These are phyloP conservation scores for Rhodotorula sp. DNA, from an alignment of 1,284 basidiomycete genomes.

Conservation along the genomic window DNA sequence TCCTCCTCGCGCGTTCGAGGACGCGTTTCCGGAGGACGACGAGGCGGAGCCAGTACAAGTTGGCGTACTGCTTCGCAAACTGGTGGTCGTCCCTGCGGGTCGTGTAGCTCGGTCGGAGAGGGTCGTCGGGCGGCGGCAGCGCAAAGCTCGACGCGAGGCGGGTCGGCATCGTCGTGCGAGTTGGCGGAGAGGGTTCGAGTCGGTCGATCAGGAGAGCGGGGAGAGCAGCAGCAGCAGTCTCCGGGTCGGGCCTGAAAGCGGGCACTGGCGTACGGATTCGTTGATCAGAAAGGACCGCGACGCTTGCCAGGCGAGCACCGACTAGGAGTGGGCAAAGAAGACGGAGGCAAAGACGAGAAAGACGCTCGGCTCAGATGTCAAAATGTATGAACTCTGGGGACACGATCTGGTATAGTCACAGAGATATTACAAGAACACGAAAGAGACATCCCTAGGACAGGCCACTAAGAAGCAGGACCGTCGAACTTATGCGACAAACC, in stretches of 20 bases:
- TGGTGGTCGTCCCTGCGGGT: constrained; percentile 10
- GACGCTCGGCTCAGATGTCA: no score
- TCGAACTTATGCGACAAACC: constrained; percentile 12
- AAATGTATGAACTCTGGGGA: no score
- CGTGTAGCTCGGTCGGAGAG: constrained; percentile 15
- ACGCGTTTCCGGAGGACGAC: constrained; percentile 64
- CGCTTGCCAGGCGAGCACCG: neutral
- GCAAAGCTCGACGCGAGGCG: constrained; percentile 4
- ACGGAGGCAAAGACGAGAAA: no score
- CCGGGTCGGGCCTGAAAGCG: no score
- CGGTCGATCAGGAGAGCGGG: neutral
- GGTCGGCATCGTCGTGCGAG: constrained; percentile 13
- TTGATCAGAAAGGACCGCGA: no score
- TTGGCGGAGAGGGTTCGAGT: neutral
- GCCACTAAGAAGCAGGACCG: neutral
- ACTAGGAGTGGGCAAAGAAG: no score
- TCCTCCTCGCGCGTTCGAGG: constrained; percentile 61
- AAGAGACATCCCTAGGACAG: no score
- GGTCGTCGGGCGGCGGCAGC: constrained; percentile 1
- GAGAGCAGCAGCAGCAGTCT: neutral
- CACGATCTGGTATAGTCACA: no score
- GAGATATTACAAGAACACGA: no score
- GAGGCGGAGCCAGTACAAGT: constrained; percentile 83
- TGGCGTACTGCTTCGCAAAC: constrained; percentile 82
- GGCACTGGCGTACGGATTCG: no score